Evolutionary conservation across 352 stramenopile genomes (phyloP), one percentile per base, ranked within the genome.

Genomic region (Globisporangium abappressorium): DNA sequence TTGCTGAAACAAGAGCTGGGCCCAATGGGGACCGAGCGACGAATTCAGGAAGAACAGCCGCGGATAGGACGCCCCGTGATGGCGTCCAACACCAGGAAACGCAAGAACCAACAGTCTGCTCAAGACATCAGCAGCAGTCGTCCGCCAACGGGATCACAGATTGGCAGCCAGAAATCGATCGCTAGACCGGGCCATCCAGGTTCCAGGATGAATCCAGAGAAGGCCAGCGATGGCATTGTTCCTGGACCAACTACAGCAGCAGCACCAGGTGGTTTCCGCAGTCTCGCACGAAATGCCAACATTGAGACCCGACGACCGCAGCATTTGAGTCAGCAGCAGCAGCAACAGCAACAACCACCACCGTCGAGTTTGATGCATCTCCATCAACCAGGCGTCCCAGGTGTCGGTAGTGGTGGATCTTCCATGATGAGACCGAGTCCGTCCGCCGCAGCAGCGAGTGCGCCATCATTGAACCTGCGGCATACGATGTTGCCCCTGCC

Each of bases 61-160:
- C 78, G 83, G 24, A 62, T 87, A 41, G 84, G 91, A 18, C 75
- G 78, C 30, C 49, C 82, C 20, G 66, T 84, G 24, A 51, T 61
- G 11, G 65, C 71, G 26, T 59, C 64, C 3, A 77, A 80, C 5
- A 75, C 76, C 57, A 24, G 72, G 30, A 91, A 90, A 60, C 74
- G 77, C 6, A 79, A 82, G 8, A 73, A n/a, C 18, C 56, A 62
- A 34, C n/a, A 51, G 6, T 51, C 56, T 3, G 56, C 33, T 62
- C 71, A 36, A 47, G 56, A 59, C 36, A 55, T 24, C 60, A 56
- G 5, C 36, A 55, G 34, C 60, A 56, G 5, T 33, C 46, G 46
- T 38, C 63, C 22, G 6, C 33, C 49, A 18, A 6, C 22, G 6
- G 30, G 5, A 14, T 49, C 33, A 33, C 18, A 26, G 57, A 20